Evolutionary conservation across 768 basidiomycete genomes (phyloP).

Genomic region (Steccherinum ochraceum): DNA sequence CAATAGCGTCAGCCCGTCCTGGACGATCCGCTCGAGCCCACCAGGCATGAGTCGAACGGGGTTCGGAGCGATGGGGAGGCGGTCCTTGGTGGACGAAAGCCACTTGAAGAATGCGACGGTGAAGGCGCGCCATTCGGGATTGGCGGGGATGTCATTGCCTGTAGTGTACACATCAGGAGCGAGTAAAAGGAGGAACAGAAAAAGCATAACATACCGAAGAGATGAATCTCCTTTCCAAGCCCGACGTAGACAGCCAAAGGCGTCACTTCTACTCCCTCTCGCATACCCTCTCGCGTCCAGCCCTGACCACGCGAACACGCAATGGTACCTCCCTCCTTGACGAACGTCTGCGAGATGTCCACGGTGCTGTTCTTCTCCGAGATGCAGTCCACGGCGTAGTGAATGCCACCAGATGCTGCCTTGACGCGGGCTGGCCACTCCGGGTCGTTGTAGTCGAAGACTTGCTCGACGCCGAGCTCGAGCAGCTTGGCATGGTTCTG

Average conservation of each 20-base stretch:
- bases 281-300: background rate
- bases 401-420: background rate
- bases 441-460: background rate
- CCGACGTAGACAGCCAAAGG: background rate
- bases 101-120: background rate
- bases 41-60: background rate
- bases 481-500: background rate
- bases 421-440: background rate
- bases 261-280: background rate
- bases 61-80: background rate
- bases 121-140: background rate
- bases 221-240: background rate
- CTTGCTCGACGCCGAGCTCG: background rate
- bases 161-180: background rate
- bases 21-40: background rate
- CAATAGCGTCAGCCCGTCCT: background rate
- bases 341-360: background rate
- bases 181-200: background rate
- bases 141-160: background rate
- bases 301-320: background rate
- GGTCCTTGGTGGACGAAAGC: background rate
- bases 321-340: background rate
- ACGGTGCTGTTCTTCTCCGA: background rate
- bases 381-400: background rate
- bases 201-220: background rate